Evolutionary conservation across 2,329 filamentous ascomycete genomes (phyloP).

Genomic region (Alternaria brassicae): DNA sequence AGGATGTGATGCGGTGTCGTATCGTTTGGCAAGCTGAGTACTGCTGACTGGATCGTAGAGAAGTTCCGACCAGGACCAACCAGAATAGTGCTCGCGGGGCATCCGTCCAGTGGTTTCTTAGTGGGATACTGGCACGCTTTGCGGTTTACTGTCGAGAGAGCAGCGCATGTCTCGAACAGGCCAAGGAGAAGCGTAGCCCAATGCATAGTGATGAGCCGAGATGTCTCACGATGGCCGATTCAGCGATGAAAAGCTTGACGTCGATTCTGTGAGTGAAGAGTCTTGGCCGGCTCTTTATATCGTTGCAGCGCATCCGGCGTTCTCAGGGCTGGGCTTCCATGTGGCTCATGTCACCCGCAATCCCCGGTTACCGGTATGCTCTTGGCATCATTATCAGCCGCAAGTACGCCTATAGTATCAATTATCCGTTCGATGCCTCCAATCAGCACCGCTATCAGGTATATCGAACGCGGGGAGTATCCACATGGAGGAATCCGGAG

Average conservation of each 20-base stretch:
- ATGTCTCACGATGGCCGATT: background rate
- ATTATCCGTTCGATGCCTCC: constrained; percentile 6
- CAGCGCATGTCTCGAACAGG: constrained; percentile 25
- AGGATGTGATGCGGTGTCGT: constrained; percentile 62
- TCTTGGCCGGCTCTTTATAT: constrained; percentile 3
- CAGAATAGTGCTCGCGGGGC: constrained; percentile 45
- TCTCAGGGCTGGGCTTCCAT: background rate
- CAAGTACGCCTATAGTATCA: background rate
- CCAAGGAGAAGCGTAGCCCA: constrained; percentile 8
- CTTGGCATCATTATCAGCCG: constrained; percentile 4
- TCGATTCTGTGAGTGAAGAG: background rate
- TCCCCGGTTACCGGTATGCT: background rate
- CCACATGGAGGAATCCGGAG: constrained; percentile 10
- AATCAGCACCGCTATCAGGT: constrained; percentile 3
- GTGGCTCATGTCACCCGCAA: background rate
- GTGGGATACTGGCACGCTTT: constrained; percentile 50
- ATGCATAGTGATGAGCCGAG: constrained; percentile 18
- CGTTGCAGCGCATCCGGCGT: background rate
- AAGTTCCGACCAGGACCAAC: constrained; percentile 36
- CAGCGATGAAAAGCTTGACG: background rate
- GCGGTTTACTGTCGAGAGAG: constrained; percentile 25
- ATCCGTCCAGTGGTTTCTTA: constrained; percentile 48
- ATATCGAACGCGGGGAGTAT: constrained; percentile 21
- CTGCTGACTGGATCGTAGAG: constrained; percentile 57
- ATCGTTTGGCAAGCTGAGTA: constrained; percentile 56